These are phyloP conservation scores for Citeromyces hawaiiensis DNA, from an alignment of 1,139 yeast species.

Conservation along the genomic window DNA sequence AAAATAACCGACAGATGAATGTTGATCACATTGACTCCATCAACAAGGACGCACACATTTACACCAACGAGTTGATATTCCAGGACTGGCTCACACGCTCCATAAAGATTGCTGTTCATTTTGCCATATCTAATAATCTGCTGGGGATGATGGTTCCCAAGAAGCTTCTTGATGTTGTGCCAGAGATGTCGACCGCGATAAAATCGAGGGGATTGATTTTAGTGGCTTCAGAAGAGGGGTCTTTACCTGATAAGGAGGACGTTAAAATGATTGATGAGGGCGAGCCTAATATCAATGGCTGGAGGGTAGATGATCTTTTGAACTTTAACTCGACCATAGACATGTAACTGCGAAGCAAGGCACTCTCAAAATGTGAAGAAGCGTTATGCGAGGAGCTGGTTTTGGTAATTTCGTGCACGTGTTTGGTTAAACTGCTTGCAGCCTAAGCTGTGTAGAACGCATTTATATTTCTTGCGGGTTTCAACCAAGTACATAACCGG, in stretches of 20 bases:
- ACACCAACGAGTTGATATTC: constrained; percentile 15
- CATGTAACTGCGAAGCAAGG: too few species aligned
- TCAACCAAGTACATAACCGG: too few species aligned
- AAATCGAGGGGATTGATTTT: constrained; percentile 73
- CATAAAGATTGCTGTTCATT: constrained; percentile 49
- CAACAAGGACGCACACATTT: constrained; percentile 18
- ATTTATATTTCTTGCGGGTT: too few species aligned
- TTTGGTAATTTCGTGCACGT: too few species aligned
- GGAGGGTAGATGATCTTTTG: constrained; percentile 50
- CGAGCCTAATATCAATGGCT: constrained; percentile 50
- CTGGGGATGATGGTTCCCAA: constrained; percentile 74
- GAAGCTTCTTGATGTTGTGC: constrained; percentile 58
- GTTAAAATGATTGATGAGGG: constrained; percentile 8
- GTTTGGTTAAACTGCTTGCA: too few species aligned
- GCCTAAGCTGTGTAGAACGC: too few species aligned
- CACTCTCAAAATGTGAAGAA: too few species aligned
- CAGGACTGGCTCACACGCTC: constrained; percentile 28
- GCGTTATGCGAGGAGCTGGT: too few species aligned
- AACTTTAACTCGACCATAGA: constrained; percentile 61
- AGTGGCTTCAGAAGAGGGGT: constrained; percentile 43
- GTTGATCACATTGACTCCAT: constrained; percentile 20
- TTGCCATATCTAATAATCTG: constrained; percentile 71
- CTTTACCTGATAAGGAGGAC: constrained; percentile 11
- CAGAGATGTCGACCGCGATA: constrained; percentile 62
- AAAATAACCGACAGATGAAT: constrained; percentile 8